Conservation (phyloP, 768 basidiomycete species). For the Phaffia australis region DNA sequence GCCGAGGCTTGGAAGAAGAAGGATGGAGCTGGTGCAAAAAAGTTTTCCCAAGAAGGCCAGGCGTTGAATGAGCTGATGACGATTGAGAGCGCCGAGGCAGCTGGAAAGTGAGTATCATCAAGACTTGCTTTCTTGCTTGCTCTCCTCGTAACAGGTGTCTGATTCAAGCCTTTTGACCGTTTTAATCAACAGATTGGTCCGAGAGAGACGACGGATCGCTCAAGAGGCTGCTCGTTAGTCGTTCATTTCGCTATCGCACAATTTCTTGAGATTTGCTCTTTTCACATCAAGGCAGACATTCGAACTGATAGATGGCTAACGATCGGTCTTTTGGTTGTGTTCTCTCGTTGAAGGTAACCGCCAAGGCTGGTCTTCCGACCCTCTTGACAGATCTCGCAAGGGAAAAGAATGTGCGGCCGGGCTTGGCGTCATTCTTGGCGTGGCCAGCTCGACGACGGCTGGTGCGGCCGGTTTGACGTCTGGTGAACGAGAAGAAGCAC, state of each 20-base stretch:
- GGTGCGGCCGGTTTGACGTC: conserved; percentile 49
- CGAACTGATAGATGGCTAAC: too few species aligned
- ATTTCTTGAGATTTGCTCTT: too few species aligned
- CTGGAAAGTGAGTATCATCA: conserved; percentile 38
- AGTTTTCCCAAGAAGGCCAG: conserved; percentile 86
- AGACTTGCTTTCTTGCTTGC: neutral
- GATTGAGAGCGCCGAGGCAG: conserved; percentile 71
- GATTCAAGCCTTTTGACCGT: neutral
- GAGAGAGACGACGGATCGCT: conserved; percentile 63
- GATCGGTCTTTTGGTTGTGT: too few species aligned
- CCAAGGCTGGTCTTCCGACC: conserved; percentile 52
- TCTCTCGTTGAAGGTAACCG: conserved; percentile 37
- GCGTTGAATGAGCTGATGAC: conserved; percentile 87
- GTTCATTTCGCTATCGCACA: conserved; percentile 30
- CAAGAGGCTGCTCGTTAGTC: conserved; percentile 57
- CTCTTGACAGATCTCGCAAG: conserved; percentile 59
- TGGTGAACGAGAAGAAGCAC: conserved; percentile 81
- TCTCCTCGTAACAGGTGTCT: neutral
- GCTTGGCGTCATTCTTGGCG: conserved; percentile 76
- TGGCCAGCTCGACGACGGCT: conserved; percentile 45
- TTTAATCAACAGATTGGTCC: conserved; percentile 51
- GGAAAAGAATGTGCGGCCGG: conserved; percentile 71
- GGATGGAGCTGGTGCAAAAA: conserved; percentile 88
- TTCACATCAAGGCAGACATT: too few species aligned
- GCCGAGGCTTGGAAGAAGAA: conserved; percentile 93